Evolutionary conservation across 2,329 filamentous ascomycete genomes (phyloP), one percentile per base, ranked within the genome.

Genomic region (Didymellaceae sp.): DNA sequence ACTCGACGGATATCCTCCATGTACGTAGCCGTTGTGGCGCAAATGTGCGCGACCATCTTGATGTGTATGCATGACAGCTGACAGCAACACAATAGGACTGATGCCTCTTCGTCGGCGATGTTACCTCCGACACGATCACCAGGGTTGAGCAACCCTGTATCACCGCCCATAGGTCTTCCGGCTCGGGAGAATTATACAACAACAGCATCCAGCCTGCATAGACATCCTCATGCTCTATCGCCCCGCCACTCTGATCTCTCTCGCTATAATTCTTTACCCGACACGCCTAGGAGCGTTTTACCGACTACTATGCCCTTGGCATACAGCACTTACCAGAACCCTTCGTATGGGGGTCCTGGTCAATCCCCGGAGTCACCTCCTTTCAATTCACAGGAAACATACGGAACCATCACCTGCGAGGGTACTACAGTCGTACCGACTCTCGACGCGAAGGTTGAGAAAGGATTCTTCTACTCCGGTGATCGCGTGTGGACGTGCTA

Each of bases 401-500:
- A 86, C 43, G 83, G 84, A 31, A 81, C 80, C n/a, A 80, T 91
- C 46, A 79, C 81, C 48, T 87, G 86, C 62, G 77, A 89, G 38
- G 77, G 78, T 2, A 66, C 74, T 2, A 76, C 79, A 1, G 80
- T 94, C 58, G 86, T 86, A 57, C 81, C 89, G 16, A 87, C 89
- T 11, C 89, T 96, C 57, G 81, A 86, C 22, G 90, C 89, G 26
- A 87, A 85, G 63, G 91, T 96, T 52, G 90, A 95, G 71, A 95
- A 96, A 64, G 91, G 91, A 0, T 95, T 96, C 75, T 96, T 96
- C 69, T 78, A 86, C 40, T 77, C 77, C 26, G 82, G 82, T 3
- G 91, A 95, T 46, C 81, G 83, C 14, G 90, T 92, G 62, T 96
- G 91, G 91, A 96, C 91, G 0, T 96, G 91, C 75, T 96, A 96